Conservation (phyloP, 228 moss, liverwort and hornwort species). For the Sphagnum fallax region DNA sequence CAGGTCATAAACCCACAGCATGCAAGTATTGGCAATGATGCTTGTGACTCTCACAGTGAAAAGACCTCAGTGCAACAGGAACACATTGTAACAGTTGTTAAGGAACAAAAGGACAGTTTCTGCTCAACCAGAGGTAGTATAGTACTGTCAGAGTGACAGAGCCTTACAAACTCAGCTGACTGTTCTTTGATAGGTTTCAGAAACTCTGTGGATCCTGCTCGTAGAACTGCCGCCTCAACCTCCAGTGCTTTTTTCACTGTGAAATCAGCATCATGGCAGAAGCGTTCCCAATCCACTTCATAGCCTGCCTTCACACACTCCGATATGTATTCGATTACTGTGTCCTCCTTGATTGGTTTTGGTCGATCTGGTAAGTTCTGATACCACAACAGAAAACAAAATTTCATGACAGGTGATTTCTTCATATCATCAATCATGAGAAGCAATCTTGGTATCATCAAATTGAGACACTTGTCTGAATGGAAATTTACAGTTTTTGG, state of each 20-base stretch:
- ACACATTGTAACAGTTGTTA: neutral
- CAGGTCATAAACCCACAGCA: neutral
- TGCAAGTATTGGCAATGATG: neutral
- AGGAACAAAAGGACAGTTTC: neutral
- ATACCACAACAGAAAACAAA: neutral
- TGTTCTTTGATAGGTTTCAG: slow-evolving; percentile 78
- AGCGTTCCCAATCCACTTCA: slow-evolving; percentile 66
- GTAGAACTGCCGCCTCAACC: slow-evolving; percentile 51
- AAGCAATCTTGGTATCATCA: too few species aligned
- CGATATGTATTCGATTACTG: slow-evolving; percentile 58
- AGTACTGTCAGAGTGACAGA: neutral
- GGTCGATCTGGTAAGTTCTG: slow-evolving; percentile 77
- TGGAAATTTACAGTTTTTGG: neutral
- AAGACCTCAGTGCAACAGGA: neutral
- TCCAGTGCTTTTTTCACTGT: slow-evolving; percentile 36
- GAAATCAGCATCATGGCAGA: slow-evolving; percentile 41
- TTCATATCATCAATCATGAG: too few species aligned
- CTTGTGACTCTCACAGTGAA: neutral
- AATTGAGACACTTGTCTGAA: neutral
- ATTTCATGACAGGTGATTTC: too few species aligned
- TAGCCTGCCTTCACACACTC: slow-evolving; percentile 69
- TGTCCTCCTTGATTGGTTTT: slow-evolving; percentile 70
- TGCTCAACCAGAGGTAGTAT: neutral
- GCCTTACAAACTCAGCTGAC: slow-evolving; percentile 56
- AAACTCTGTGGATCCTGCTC: slow-evolving; percentile 46